Percentiles rank a stretch among this genome's conserved stretches.
These are phyloP conservation scores for Lasiodiplodia hormozganensis DNA, from an alignment of 2,329 filamentous ascomycete species.

Conservation along the genomic window DNA sequence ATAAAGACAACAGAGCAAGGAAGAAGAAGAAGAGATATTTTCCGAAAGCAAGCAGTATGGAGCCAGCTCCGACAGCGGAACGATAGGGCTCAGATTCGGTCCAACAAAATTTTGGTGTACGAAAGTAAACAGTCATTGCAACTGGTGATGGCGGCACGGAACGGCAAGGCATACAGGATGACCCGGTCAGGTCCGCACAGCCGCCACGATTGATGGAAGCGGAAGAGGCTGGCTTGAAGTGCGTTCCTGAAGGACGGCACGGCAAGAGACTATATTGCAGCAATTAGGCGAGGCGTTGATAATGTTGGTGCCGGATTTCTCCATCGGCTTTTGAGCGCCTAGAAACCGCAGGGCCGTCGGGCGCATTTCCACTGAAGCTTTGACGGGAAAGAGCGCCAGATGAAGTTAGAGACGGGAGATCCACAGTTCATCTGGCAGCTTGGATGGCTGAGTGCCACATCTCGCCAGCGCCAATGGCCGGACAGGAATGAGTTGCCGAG, in stretches of 20 bases:
- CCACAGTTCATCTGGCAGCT: constrained; percentile 20
- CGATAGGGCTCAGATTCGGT: not conserved
- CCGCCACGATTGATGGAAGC: not conserved
- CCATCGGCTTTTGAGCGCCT: not conserved
- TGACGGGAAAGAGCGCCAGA: constrained; percentile 1
- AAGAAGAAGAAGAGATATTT: not conserved
- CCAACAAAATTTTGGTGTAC: not conserved
- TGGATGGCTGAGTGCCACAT: constrained; percentile 10
- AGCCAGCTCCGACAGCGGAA: not conserved
- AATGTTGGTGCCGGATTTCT: not conserved
- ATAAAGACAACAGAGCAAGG: not conserved
- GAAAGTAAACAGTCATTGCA: constrained; percentile 1
- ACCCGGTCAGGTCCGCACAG: not conserved
- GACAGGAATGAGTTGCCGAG: constrained; percentile 4
- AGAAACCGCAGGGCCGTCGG: constrained; percentile 15
- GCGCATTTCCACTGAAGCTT: not conserved
- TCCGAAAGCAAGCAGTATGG: not conserved
- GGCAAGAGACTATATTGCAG: not conserved
- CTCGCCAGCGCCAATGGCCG: constrained; percentile 1
- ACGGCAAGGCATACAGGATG: not conserved
- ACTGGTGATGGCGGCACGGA: not conserved
- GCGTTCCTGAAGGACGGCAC: constrained; percentile 4
- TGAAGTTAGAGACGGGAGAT: constrained; percentile 17
- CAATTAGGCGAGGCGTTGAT: constrained; percentile 8
- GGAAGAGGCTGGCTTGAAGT: not conserved